Conservation (phyloP, 2,329 filamentous ascomycete species). For the Mollisia scopiformis region DNA sequence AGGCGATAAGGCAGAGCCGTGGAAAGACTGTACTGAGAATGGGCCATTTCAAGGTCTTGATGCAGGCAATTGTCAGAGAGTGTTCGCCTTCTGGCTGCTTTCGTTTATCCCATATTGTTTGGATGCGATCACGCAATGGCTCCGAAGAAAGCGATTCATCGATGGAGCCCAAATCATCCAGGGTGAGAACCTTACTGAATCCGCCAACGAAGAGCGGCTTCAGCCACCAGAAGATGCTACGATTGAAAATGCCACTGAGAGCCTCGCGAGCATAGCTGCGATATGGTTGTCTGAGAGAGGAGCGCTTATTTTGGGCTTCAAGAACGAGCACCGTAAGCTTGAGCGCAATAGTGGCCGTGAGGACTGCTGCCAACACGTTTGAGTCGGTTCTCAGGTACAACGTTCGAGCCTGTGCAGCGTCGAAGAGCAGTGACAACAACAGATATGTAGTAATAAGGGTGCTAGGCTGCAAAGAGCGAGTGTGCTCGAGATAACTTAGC, state of each 20-base stretch:
- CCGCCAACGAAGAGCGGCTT: slow-evolving; percentile 38
- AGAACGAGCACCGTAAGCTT: slow-evolving; percentile 26
- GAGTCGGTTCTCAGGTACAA: slow-evolving; percentile 29
- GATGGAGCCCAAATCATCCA: slow-evolving; percentile 33
- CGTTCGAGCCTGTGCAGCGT: slow-evolving; percentile 21
- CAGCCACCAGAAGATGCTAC: slow-evolving; percentile 42
- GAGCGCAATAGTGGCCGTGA: slow-evolving; percentile 18
- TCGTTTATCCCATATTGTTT: slow-evolving; percentile 19
- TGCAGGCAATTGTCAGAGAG: slow-evolving; percentile 15
- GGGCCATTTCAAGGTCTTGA: slow-evolving; percentile 17
- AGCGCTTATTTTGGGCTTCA: slow-evolving; percentile 24
- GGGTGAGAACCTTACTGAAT: slow-evolving; percentile 33
- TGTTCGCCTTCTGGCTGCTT: slow-evolving; percentile 14
- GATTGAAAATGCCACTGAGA: slow-evolving; percentile 37
- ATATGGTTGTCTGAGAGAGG: slow-evolving; percentile 20
- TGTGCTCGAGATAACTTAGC: slow-evolving; percentile 20
- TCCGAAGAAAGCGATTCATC: slow-evolving; percentile 23
- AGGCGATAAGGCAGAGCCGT: slow-evolving; percentile 26
- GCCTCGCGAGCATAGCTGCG: slow-evolving; percentile 31
- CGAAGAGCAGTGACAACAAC: slow-evolving; percentile 15
- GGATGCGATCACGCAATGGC: slow-evolving; percentile 4
- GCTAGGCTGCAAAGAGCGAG: slow-evolving; percentile 16
- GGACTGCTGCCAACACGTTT: slow-evolving; percentile 13
- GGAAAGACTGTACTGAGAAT: slow-evolving; percentile 23
- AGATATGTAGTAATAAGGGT: slow-evolving; percentile 23